A percentile compares a stretch with the other conserved stretches of the same genome.
phyloP scores from a whole-genome alignment of 2,329 filamentous ascomycete species.

The Cercospora janseana region DNA sequence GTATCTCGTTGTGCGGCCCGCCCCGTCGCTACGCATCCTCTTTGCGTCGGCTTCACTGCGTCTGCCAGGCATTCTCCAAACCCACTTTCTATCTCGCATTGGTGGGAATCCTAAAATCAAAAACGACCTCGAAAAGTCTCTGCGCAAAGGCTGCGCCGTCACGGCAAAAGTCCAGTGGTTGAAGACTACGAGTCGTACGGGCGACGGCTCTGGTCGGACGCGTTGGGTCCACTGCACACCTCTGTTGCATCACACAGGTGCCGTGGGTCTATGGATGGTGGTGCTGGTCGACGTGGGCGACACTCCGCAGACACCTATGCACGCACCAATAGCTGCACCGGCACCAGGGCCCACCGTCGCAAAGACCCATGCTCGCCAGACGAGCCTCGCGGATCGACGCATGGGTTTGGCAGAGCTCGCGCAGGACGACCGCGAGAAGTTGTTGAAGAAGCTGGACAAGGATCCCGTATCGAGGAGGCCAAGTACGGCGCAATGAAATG shows the following conservation, averaged over 20 bases:
- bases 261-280: constrained; percentile 75
- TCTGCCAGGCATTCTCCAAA: constrained; percentile 49
- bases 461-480: background rate
- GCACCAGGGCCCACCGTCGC: background rate
- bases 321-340: background rate
- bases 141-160: constrained; percentile 65
- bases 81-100: constrained; percentile 48
- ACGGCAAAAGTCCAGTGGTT: constrained; percentile 74
- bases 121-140: constrained; percentile 55
- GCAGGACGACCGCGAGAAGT: background rate
- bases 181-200: constrained; percentile 40
- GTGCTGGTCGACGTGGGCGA: constrained; percentile 53
- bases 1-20: constrained; percentile 50
- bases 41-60: constrained; percentile 52
- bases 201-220: constrained; percentile 57
- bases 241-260: constrained; percentile 62
- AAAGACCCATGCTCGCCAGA: background rate
- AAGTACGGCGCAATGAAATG: background rate
- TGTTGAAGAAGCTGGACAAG: constrained; percentile 1
- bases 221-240: constrained; percentile 80
- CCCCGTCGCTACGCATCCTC: constrained; percentile 49
- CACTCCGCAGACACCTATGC: background rate
- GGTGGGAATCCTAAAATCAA: constrained; percentile 52
- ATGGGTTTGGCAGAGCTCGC: constrained; percentile 2
- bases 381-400: background rate